These are phyloP conservation scores for Clonostachys chloroleuca DNA, from an alignment of 2,329 filamentous ascomycete genomes.

Conservation along the genomic window DNA sequence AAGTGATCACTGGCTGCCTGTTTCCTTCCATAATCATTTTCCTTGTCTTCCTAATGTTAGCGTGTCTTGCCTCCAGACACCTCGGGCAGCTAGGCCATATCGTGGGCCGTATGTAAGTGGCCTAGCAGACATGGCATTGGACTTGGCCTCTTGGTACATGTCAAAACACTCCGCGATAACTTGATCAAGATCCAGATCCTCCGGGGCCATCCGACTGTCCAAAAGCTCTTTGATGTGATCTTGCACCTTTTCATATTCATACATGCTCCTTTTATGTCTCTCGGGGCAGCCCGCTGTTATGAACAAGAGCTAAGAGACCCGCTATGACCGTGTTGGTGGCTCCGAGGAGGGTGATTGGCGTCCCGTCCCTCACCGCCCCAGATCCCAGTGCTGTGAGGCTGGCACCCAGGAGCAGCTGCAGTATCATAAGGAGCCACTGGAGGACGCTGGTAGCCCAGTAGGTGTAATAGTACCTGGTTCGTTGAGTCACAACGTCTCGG, in stretches of 20 bases:
- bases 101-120: no score
- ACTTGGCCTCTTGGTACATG: constrained; percentile 36
- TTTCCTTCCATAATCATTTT: no score
- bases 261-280: constrained; percentile 41
- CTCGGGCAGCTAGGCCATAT: no score
- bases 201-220: constrained; percentile 38
- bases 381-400: constrained; percentile 44
- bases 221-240: constrained; percentile 44
- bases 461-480: constrained; percentile 35
- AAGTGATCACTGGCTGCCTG: no score
- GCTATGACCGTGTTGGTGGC: constrained; percentile 44
- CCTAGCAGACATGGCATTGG: constrained; percentile 10
- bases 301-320: constrained; percentile 43
- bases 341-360: constrained; percentile 41
- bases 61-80: no score
- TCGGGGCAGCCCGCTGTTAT: constrained; percentile 49
- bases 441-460: constrained; percentile 35
- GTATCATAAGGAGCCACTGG: constrained; percentile 41
- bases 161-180: constrained; percentile 41
- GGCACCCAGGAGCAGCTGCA: constrained; percentile 44
- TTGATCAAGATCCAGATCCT: constrained; percentile 35
- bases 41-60: no score
- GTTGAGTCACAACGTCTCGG: constrained; percentile 37
- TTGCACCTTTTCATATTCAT: constrained; percentile 43
- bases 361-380: constrained; percentile 25